These are phyloP conservation scores for Thymus mandschuricus DNA, from an alignment of 257 asterid genomes.

Conservation along the genomic window DNA sequence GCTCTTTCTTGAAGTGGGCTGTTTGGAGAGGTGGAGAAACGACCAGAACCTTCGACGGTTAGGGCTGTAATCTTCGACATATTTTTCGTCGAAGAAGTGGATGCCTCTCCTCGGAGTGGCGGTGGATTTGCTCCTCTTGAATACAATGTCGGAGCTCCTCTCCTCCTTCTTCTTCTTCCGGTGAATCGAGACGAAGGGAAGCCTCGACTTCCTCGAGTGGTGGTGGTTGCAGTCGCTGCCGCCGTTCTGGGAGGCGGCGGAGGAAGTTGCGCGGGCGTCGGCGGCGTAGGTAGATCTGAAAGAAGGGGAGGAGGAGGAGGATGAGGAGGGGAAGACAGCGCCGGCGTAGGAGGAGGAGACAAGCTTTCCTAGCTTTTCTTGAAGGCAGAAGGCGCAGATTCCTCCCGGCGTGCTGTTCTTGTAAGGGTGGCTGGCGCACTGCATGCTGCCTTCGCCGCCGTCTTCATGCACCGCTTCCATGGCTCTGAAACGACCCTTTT, in stretches of 20 bases:
- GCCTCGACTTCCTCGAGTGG: conserved; percentile 41
- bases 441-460: conserved; percentile 62
- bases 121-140: conserved; percentile 78
- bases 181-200: conserved; percentile 50
- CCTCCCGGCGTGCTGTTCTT: conserved; percentile 81
- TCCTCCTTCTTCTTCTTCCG: conserved; percentile 53
- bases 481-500: conserved; percentile 40
- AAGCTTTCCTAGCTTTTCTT: conserved; percentile 91
- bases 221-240: conserved; percentile 17
- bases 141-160: conserved; percentile 41
- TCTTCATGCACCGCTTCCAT: conserved; percentile 94
- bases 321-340: conserved; percentile 73
- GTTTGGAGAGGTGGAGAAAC: conserved; percentile 59
- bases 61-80: conserved; percentile 43
- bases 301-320: conserved; percentile 73
- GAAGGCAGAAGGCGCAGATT: conserved; percentile 91
- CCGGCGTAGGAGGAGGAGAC: conserved; percentile 81
- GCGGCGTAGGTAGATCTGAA: conserved; percentile 63
- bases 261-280: background rate
- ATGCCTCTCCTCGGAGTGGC: conserved; percentile 57
- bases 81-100: conserved; percentile 50
- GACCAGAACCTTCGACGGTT: conserved; percentile 77
- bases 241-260: conserved; percentile 23
- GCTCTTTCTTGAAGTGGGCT: conserved; percentile 41
- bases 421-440: conserved; percentile 76